Base-by-base conservation (phyloP, 768 basidiomycete genomes). In the Boletus barrowsii region DNA sequence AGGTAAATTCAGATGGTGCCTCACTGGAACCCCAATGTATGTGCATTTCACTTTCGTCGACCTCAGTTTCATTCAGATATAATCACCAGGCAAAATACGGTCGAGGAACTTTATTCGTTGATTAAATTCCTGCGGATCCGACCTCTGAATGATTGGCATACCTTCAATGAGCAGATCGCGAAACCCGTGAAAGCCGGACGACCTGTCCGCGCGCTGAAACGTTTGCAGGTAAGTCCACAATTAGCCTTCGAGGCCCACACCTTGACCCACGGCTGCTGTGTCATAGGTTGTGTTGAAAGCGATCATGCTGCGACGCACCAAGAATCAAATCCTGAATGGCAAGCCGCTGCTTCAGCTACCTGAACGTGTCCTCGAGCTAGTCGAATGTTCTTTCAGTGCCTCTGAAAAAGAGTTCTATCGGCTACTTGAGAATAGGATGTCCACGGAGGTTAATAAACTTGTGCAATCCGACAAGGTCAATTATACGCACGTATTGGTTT, bases 281-380 rank as follows among this genome's bases (percentile, higher is more conserved):
- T 4, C 13, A 11, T 41, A 92, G 83, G 83, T 89, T 36, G 84
- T 98, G 4, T 75, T 98, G 14, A 84, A 87, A 59, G 81, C 87
- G 13, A 77, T 95, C 57, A 96, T 98, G 94, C 81, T 98, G 30
- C 81, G 96, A 6, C 84, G 97, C 5, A 85, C 79, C 4, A 99
- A 98, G 72, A 79, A 79, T 36, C 82, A 85, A 47, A 61, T 73
- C 0, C 58, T 88, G 17, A 86, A 94, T 53, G 96, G 96, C 6
- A 88, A 93, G 62, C 82, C 83, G 0, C 76, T 98, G 18, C 78
- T 98, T 39, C 79, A 87, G 15, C 80, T 99, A 0, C 97, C 97
- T 0, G 80, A 77, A 14, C 82, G 93, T 4, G 79, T 68, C 2
- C 77, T 99, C 30, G 72, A 87, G 10, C 71, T 93, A 35, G 75